Conservation (phyloP, 1,284 basidiomycete species). For the Papiliotrema laurentii region DNA sequence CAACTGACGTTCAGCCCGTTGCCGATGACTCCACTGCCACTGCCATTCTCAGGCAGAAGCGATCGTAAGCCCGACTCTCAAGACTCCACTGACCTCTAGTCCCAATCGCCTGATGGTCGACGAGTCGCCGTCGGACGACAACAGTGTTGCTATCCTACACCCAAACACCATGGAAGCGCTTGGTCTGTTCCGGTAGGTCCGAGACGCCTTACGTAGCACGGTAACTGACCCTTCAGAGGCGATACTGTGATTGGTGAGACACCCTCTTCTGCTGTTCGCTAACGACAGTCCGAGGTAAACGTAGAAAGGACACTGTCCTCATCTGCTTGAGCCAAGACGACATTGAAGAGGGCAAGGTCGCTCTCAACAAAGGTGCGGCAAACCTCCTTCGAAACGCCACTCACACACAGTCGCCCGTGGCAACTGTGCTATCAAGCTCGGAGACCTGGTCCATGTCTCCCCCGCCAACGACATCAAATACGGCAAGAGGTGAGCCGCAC, state of each 20-base stretch:
- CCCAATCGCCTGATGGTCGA: conserved; percentile 94
- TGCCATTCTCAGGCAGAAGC: conserved; percentile 89
- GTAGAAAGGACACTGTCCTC: conserved; percentile 89
- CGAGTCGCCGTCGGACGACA: conserved; percentile 85
- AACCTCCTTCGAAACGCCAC: neutral
- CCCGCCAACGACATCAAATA: conserved; percentile 98
- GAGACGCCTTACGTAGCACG: neutral
- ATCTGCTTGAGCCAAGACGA: conserved; percentile 94
- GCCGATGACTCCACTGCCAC: conserved; percentile 61
- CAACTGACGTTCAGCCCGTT: conserved; percentile 21
- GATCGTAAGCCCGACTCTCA: conserved; percentile 65
- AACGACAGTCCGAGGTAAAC: conserved; percentile 66
- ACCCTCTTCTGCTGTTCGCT: conserved; percentile 26
- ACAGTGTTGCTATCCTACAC: conserved; percentile 83
- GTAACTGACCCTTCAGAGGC: conserved; percentile 20
- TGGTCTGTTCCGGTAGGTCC: conserved; percentile 77
- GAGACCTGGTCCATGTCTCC: conserved; percentile 92
- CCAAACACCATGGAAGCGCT: conserved; percentile 95
- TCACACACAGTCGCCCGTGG: conserved; percentile 77
- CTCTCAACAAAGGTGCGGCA: conserved; percentile 81
- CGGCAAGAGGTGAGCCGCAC: conserved; percentile 66
- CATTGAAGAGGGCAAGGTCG: conserved; percentile 95
- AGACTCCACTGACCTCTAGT: conserved; percentile 49
- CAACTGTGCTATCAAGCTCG: conserved; percentile 96
- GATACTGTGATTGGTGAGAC: conserved; percentile 43